Percentiles rank a stretch among this genome's conserved stretches.
Conservation (phyloP, 208 protist species). For the Angomonas deanei region DNA sequence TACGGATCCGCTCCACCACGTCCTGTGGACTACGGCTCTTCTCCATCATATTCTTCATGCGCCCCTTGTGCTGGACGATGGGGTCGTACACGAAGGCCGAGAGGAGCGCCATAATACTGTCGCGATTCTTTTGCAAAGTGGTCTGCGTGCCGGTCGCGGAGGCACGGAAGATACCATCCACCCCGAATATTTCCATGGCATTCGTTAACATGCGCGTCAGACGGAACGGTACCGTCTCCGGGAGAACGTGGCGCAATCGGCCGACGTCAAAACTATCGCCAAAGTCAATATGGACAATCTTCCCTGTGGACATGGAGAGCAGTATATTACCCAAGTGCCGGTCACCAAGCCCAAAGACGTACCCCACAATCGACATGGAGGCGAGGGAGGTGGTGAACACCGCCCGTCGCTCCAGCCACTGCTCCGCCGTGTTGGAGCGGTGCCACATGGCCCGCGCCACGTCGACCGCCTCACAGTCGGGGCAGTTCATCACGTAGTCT, state of each 20-base stretch:
- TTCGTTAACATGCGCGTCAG: conserved; percentile 99
- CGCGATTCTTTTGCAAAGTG: conserved; percentile 96
- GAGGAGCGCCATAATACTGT: conserved; percentile 98
- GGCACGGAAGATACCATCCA: conserved; percentile 98
- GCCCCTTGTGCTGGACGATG: conserved; percentile 95
- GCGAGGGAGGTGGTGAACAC: conserved; percentile 98
- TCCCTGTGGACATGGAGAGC: conserved; percentile 96
- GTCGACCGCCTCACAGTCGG: conserved; percentile 84
- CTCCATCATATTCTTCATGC: conserved; percentile 97
- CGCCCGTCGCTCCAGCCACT: conserved; percentile 98
- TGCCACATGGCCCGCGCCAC: conserved; percentile 95
- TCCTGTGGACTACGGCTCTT: conserved; percentile 82
- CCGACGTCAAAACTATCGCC: conserved; percentile 99
- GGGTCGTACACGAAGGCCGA: conserved; percentile 99
- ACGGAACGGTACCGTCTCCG: conserved; percentile 99
- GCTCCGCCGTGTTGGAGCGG: conserved; percentile 94
- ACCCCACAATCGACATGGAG: conserved; percentile 98
- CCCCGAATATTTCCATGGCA: conserved; percentile 99
- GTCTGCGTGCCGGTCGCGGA: conserved; percentile 96
- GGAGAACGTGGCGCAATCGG: conserved; percentile 96
- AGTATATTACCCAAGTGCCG: conserved; percentile 99
- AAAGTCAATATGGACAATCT: conserved; percentile 99
- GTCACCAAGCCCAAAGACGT: conserved; percentile 96
- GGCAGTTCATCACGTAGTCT: conserved; percentile 97
- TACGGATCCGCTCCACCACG: conserved; percentile 95